Evolutionary conservation across 2,329 filamentous ascomycete genomes (phyloP).

Genomic region (Exutisphaerella laricina): DNA sequence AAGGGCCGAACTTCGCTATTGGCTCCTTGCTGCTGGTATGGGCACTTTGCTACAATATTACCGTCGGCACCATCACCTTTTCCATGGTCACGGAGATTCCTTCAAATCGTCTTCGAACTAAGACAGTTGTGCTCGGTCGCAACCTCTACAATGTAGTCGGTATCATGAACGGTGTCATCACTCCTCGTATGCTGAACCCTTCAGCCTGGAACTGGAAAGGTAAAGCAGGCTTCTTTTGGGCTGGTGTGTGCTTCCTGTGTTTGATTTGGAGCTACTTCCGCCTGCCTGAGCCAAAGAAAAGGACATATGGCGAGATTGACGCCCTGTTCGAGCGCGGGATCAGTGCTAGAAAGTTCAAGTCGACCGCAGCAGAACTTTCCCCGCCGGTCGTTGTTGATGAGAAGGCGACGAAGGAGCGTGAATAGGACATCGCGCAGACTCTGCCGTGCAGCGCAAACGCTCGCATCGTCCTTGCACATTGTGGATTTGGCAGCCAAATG

Average conservation of each 20-base stretch:
- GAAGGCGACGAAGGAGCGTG: background rate
- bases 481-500: too few relatives aligned
- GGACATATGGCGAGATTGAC: constrained; percentile 52
- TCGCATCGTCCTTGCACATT: too few relatives aligned
- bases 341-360: constrained; percentile 39
- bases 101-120: constrained; percentile 24
- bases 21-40: constrained; percentile 22
- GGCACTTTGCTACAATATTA: constrained; percentile 23
- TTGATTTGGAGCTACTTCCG: constrained; percentile 49
- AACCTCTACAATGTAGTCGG: constrained; percentile 24
- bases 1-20: constrained; percentile 20
- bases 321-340: constrained; percentile 48
- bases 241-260: constrained; percentile 41
- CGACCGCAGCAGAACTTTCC: constrained; percentile 20
- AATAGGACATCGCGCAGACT: too few relatives aligned
- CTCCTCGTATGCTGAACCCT: constrained; percentile 27
- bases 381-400: constrained; percentile 2
- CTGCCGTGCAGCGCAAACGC: too few relatives aligned
- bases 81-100: constrained; percentile 27
- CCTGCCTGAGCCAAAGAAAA: constrained; percentile 51
- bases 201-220: constrained; percentile 22
- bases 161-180: constrained; percentile 23
- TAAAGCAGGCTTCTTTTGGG: constrained; percentile 36
- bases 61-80: constrained; percentile 24
- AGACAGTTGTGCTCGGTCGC: constrained; percentile 28